phyloP scores from a whole-genome alignment of 2,329 filamentous ascomycete species.

The Venturia pyrina region DNA sequence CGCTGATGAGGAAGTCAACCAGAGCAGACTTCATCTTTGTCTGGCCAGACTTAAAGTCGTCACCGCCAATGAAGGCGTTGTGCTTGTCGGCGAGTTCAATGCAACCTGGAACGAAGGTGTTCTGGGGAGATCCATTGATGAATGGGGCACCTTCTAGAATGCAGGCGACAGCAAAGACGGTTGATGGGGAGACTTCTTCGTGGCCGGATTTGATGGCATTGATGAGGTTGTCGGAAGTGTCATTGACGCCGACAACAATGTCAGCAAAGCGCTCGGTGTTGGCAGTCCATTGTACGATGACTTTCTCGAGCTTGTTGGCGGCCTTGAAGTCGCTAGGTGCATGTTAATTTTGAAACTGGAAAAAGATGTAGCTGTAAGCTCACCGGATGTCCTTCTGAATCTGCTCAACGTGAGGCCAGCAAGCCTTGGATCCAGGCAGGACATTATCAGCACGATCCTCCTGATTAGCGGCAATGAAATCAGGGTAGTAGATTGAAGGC shows the following conservation, averaged over 20 bases:
- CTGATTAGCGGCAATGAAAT: conserved; percentile 98
- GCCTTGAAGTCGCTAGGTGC: conserved; percentile 70
- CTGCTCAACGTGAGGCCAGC: conserved; percentile 78
- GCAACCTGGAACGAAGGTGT: conserved; percentile 93
- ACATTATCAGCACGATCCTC: conserved; percentile 92
- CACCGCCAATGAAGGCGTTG: conserved; percentile 84
- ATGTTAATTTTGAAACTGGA: conserved; percentile 1
- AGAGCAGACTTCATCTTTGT: conserved; percentile 99
- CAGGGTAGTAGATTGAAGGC: conserved; percentile 95
- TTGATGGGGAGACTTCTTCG: conserved; percentile 87
- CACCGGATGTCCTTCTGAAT: conserved; percentile 85
- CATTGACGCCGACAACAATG: conserved; percentile 78
- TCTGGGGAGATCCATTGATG: conserved; percentile 98
- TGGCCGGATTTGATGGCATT: conserved; percentile 80
- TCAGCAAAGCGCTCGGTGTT: conserved; percentile 98
- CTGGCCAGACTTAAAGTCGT: conserved; percentile 99
- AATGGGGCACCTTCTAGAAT: conserved; percentile 86
- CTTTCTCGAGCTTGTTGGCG: conserved; percentile 76
- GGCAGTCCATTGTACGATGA: conserved; percentile 96
- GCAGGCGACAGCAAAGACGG: conserved; percentile 87
- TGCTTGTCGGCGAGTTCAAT: conserved; percentile 82
- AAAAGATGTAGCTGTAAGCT: conserved; percentile 18
- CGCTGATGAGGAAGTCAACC: conserved; percentile 96
- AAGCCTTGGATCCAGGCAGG: conserved; percentile 73
- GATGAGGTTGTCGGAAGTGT: conserved; percentile 90